These are phyloP conservation scores for Xylariaceae sp. DNA, from an alignment of 2,329 filamentous ascomycete species.

Conservation along the genomic window DNA sequence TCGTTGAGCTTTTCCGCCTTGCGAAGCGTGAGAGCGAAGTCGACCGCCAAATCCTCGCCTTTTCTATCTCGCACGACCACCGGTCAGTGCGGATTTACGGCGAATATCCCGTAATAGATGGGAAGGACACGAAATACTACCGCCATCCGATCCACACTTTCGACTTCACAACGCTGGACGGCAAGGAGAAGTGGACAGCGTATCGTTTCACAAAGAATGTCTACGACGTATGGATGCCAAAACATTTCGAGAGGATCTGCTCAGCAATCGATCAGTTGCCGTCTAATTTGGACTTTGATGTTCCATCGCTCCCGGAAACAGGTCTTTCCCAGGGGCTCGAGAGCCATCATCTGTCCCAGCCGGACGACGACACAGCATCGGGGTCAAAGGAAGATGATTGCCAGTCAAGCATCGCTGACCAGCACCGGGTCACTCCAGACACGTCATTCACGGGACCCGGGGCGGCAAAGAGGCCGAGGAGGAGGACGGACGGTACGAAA, in stretches of 20 bases:
- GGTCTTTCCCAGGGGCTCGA: too few species aligned
- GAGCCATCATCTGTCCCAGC: too few species aligned
- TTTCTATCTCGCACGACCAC: slow-evolving; percentile 49
- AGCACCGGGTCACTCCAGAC: too few species aligned
- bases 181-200: slow-evolving; percentile 45
- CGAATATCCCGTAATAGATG: slow-evolving; percentile 47
- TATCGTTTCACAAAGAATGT: slow-evolving; percentile 46
- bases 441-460: too few species aligned
- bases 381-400: too few species aligned
- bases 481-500: too few species aligned
- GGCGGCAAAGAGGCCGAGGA: too few species aligned
- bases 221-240: slow-evolving; percentile 45
- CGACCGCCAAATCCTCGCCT: slow-evolving; percentile 49
- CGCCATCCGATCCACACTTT: slow-evolving; percentile 46
- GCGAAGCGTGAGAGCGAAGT: slow-evolving; percentile 46
- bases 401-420: too few species aligned
- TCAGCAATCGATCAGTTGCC: slow-evolving; percentile 45
- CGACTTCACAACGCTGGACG: slow-evolving; percentile 40
- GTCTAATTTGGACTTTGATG: slow-evolving; percentile 19
- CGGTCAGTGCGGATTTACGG: slow-evolving; percentile 46
- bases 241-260: slow-evolving; percentile 45
- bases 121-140: slow-evolving; percentile 44
- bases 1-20: slow-evolving; percentile 47
- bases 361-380: too few species aligned
- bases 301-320: not conserved